These are phyloP conservation scores for Aspergillus haitiensis DNA, from an alignment of 495 filamentous ascomycete genomes.

Conservation along the genomic window DNA sequence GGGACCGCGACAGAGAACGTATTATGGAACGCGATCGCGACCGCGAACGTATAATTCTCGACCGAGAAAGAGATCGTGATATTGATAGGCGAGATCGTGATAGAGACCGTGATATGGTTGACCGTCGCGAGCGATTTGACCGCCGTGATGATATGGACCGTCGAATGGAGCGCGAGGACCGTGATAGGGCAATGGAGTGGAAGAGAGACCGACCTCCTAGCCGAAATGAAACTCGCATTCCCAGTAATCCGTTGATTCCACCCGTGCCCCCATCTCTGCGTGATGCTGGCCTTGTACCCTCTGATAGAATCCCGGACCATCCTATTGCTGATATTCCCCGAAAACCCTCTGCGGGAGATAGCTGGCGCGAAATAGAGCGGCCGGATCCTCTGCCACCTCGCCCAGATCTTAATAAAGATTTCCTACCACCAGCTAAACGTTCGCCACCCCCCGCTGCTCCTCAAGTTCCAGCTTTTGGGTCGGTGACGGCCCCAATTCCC, in stretches of 20 bases:
- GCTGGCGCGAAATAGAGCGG: conserved; percentile 45
- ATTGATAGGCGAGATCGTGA: conserved; percentile 38
- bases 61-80: conserved; percentile 38
- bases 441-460: conserved; percentile 77
- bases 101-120: conserved; percentile 33
- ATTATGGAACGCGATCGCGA: conserved; percentile 31
- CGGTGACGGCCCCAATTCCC: conserved; percentile 41
- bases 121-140: conserved; percentile 48
- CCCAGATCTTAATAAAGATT: conserved; percentile 43
- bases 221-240: conserved; percentile 44
- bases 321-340: conserved; percentile 43
- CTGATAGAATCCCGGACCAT: conserved; percentile 32
- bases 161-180: conserved; percentile 50
- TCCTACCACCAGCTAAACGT: conserved; percentile 38
- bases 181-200: conserved; percentile 62
- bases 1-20: conserved; percentile 41
- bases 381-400: conserved; percentile 39
- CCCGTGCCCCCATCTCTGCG: conserved; percentile 19
- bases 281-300: conserved; percentile 18
- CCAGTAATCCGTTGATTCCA: conserved; percentile 31
- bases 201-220: conserved; percentile 51
- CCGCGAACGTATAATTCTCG: conserved; percentile 21
- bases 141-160: conserved; percentile 49
- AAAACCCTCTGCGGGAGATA: conserved; percentile 35
- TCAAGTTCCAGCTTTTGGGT: conserved; percentile 80